Evolutionary conservation across 345 rosid species (phyloP), one percentile per base, ranked within the genome.

Genomic region (Kernera saxatilis): DNA sequence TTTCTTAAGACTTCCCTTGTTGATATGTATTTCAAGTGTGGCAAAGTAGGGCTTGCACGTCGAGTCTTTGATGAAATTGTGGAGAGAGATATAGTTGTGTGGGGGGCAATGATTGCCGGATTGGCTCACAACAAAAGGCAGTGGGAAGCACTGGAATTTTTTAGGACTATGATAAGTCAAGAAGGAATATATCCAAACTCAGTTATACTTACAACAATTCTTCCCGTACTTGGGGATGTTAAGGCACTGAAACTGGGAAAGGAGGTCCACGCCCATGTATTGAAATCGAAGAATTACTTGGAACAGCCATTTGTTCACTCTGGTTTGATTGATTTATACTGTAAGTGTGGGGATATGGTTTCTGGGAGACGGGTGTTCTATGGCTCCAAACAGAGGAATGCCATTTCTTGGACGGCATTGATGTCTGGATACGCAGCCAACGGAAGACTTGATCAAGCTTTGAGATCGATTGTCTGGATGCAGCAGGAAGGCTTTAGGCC

Each of bases 391-490:
- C 84, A 87, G 76, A 88, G 96, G 77, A 93, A 84, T 78, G 85
- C 78, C 18, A 51, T 90, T 64, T 75, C 88, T n/a, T 93, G 97
- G 97, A 93, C 98, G 12, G 95, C 93, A 33, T 54, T 93, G 76
- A 88, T 88, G 82, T 88, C 96, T 6, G 96, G 98, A 40, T 90
- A 88, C 41, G 83, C 80, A 39, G 83, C 88, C 2, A 90, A 87
- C 43, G 88, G 96, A 58, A 85, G 89, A 71, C 77, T 82, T 2
- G 94, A 88, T 50, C 98, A 88, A 79, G 96, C 97, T 39, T 73
- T 93, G 83, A 87, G 92, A 78, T 90, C 92, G 3, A 71, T 88
- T 66, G 83, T 83, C 12, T 93, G 98, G 98, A 93, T 93, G 98
- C 97, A 90, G 78, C 96, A 90, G 65, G 98, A 93, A 79, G 90